phyloP scores from a whole-genome alignment of 768 basidiomycete genomes.

The Pisolithus orientalis region DNA sequence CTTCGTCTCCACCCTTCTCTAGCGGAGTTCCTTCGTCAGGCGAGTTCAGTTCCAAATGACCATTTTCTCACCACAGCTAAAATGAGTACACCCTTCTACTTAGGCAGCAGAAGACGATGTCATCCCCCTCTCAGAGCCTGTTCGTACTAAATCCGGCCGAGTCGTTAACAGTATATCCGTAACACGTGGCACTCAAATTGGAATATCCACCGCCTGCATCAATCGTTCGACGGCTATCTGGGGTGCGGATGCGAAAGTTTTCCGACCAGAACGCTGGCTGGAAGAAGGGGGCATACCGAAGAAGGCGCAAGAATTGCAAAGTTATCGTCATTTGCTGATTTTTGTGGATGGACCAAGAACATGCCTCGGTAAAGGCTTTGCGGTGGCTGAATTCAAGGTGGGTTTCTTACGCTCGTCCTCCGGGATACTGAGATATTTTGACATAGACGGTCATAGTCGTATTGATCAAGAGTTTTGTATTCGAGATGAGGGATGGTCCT shows the following conservation, averaged over 20 bases:
- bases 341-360: conserved; percentile 40
- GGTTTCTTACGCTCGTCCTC: no score
- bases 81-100: neutral
- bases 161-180: conserved; percentile 35
- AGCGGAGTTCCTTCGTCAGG: conserved; percentile 8
- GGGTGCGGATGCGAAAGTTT: conserved; percentile 55
- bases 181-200: conserved; percentile 41
- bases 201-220: conserved; percentile 37
- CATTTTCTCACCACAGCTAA: neutral
- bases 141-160: conserved; percentile 23
- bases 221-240: conserved; percentile 50
- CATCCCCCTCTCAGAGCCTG: conserved; percentile 50
- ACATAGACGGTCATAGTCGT: no score
- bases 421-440: no score
- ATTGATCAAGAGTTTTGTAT: no score
- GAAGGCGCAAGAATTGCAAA: conserved; percentile 29
- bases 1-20: conserved; percentile 27
- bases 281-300: conserved; percentile 14
- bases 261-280: conserved; percentile 63
- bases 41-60: conserved; percentile 1
- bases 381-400: no score
- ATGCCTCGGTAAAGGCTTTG: conserved; percentile 31
- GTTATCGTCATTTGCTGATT: conserved; percentile 35
- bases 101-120: conserved; percentile 49
- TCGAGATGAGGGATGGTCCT: no score